Conservation (phyloP, 1,139 yeast species). For the Lodderomyces margitis region DNA sequence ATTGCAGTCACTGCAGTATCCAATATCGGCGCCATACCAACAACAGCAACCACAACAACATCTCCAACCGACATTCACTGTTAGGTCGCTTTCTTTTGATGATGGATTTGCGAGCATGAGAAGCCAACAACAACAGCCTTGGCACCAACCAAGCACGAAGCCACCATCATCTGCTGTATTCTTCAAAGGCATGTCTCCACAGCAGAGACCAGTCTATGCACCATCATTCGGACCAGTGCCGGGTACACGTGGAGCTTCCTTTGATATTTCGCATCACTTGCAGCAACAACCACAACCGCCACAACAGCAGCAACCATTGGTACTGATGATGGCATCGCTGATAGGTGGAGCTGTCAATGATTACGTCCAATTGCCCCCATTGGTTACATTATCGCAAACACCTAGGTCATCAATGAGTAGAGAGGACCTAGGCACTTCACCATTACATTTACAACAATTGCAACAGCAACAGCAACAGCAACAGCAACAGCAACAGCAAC, state of each 20-base stretch:
- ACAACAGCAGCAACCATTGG: neutral
- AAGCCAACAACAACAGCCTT: neutral
- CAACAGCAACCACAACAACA: conserved; percentile 3
- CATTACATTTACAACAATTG: neutral
- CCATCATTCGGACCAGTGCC: neutral
- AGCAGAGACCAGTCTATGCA: conserved; percentile 2
- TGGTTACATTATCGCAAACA: conserved; percentile 1
- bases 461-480: neutral
- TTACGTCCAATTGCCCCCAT: conserved; percentile 4
- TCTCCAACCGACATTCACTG: no score
- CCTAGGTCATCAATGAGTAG: neutral
- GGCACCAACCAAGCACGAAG: no score
- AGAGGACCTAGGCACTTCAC: neutral
- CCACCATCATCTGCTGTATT: conserved; percentile 1
- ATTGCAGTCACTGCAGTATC: conserved; percentile 1
- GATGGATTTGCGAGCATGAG: neutral
- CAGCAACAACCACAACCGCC: conserved; percentile 2
- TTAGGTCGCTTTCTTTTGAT: conserved; percentile 6
- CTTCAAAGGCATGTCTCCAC: neutral
- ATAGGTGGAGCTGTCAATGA: neutral
- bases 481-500: conserved; percentile 1
- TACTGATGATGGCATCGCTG: neutral
- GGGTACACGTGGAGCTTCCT: neutral
- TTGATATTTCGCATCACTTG: neutral
- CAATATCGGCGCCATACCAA: neutral